phyloP scores from a whole-genome alignment of 2,329 filamentous ascomycete species.

The Tolypocladium tropicale region DNA sequence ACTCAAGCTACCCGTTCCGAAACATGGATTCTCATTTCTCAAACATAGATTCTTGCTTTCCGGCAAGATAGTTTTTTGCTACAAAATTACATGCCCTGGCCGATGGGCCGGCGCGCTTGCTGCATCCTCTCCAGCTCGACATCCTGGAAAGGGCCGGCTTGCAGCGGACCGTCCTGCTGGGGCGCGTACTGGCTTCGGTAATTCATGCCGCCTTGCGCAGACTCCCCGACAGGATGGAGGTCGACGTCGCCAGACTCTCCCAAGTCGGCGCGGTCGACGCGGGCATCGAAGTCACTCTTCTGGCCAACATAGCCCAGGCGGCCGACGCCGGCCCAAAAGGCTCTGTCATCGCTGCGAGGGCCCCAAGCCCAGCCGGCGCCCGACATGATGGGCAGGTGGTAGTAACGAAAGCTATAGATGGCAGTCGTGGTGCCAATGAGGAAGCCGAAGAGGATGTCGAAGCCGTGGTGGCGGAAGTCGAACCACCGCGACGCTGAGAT shows the following conservation, averaged over 20 bases:
- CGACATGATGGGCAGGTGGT: conserved; percentile 64
- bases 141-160: conserved; percentile 14
- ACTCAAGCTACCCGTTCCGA: too few species aligned
- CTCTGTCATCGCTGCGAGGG: conserved; percentile 58
- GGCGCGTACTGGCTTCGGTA: conserved; percentile 5
- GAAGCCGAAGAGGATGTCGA: conserved; percentile 83
- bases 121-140: conserved; percentile 19
- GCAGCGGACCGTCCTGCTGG: background rate
- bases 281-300: conserved; percentile 14
- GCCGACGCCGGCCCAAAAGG: conserved; percentile 69
- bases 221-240: background rate
- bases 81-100: background rate
- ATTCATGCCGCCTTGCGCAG: conserved; percentile 4
- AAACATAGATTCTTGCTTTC: background rate
- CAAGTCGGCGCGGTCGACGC: conserved; percentile 11
- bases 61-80: background rate
- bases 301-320: conserved; percentile 45
- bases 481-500: conserved; percentile 80
- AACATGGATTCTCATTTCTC: too few species aligned
- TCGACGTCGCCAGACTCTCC: conserved; percentile 16
- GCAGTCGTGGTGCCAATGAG: conserved; percentile 62
- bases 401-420: conserved; percentile 72
- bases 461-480: conserved; percentile 83
- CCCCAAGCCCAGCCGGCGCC: conserved; percentile 89
- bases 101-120: background rate